Evolutionary conservation across 257 asterid species (phyloP), one percentile per base, ranked within the genome.

Genomic region (Lantana camara): DNA sequence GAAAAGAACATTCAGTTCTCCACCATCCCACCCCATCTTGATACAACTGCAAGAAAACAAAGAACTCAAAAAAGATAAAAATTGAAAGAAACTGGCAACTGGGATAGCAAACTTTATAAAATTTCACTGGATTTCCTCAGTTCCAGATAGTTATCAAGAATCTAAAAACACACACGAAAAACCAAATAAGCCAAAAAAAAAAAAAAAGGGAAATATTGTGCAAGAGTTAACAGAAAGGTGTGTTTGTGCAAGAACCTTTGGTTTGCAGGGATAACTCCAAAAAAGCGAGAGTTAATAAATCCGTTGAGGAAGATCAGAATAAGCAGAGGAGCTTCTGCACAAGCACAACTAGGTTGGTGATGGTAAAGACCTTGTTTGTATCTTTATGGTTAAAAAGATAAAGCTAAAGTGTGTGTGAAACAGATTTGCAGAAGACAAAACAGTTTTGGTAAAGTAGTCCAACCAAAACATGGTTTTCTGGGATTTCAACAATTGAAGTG

Each of bases 371-470:
- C 22, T 54, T 32, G 22, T 22, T 34, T 56, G 42, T 50, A 37
- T 27, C 21, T 63, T 19, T 23, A 2, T 23, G 20, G 3, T 4
- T 12, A 21, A 32, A n/a, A 67, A 14, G 15, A 9, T 10, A 41
- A 71, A 64, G 29, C 21, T 38, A 53, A 47, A 27, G 32, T 27
- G 32, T 27, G 23, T 9, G 51, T 22, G 60, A 53, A 57, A 37
- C 48, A 61, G 56, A 45, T 38, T 44, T 42, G 16, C 30, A 73
- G 49, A 21, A 5, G 32, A 46, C 17, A 53, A 60, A 44, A 23
- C n/a, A 12, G 12, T 13, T 40, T 22, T 41, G 52, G 41, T 5
- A 42, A 42, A 22, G 15, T 23, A 24, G 16, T n/a, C 35, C 55
- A 48, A 41, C 37, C 30, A 30, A 44, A 44, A 63, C n/a, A 21